These are phyloP conservation scores for Ramaria sp. DNA, from an alignment of 768 basidiomycete genomes.

Conservation along the genomic window DNA sequence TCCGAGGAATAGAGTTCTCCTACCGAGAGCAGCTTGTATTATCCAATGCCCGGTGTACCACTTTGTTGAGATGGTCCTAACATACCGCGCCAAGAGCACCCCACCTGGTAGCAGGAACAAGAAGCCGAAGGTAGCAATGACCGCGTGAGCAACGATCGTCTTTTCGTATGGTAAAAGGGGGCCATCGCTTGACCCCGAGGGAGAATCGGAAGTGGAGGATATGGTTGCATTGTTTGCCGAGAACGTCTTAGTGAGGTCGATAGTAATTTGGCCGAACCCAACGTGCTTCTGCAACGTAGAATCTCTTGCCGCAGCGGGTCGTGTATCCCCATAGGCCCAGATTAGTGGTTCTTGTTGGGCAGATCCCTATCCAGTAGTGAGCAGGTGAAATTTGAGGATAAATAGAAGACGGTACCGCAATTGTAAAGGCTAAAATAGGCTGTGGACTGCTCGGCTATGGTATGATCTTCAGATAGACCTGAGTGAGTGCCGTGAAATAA, in stretches of 20 bases:
- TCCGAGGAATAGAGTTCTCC: constrained; percentile 12
- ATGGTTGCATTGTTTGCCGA: constrained; percentile 10
- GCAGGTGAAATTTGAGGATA: background rate
- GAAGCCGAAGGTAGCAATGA: constrained; percentile 39
- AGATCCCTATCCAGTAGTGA: constrained; percentile 5
- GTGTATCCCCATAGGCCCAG: constrained; percentile 42
- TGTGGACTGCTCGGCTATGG: constrained; percentile 20
- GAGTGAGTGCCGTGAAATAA: constrained; percentile 9
- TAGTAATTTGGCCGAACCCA: constrained; percentile 27
- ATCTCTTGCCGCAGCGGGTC: constrained; percentile 34
- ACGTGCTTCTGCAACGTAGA: constrained; percentile 39
- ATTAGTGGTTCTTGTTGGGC: constrained; percentile 37
- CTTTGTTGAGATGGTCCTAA: constrained; percentile 33
- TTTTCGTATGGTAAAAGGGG: constrained; percentile 38
- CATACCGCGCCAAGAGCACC: constrained; percentile 41
- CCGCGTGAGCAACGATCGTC: constrained; percentile 43
- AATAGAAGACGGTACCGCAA: constrained; percentile 26
- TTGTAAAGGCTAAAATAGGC: constrained; percentile 38
- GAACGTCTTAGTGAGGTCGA: constrained; percentile 38
- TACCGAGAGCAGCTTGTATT: constrained; percentile 37
- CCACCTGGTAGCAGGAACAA: constrained; percentile 42
- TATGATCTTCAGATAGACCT: constrained; percentile 20
- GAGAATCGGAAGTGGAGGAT: too few relatives aligned
- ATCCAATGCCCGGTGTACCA: constrained; percentile 49
- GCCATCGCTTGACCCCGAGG: constrained; percentile 4